Base-by-base conservation (phyloP, 75 land plant species). In the Chamaecyparis obtusa region DNA sequence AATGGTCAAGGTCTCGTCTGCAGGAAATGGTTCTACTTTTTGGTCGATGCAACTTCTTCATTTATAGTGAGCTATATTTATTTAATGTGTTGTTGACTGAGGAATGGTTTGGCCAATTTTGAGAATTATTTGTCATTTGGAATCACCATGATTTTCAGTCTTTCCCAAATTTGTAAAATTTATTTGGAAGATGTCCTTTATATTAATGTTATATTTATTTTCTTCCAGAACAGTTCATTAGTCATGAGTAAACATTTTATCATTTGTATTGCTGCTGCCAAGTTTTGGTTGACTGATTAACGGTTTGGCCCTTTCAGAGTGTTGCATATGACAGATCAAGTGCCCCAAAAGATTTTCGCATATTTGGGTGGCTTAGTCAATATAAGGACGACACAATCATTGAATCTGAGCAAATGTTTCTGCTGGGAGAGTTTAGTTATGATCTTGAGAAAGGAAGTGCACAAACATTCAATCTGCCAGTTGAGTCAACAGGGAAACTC, bases 321-420 rank as follows among this genome's bases (percentile, higher is more conserved):
- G 96, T 93, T 41, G 97, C 97, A 0, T 98, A 90, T 91, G 97
- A 98, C 87, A 86, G 93, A 57, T 89, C 94, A 15, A 96, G 97
- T 87, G 98, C 99, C 41, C 99, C 98, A 17, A 96, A 93, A 83
- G 93, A 93, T 55, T 98, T 97, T 74, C 87, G 90, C 24, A 86
- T 96, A 44, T 93, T 90, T 80, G 98, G 95, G 41, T 97, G 99
- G 98, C 88, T 90, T 36, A 55, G 89, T n/a, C 93, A 89, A 14
- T 32, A 35, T 39, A 87, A 91, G 44, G 87, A 83, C 0, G 88
- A 90, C 36, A 27, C 90, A 48, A 77, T 81, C 6, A 72, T 56
- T 9, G 86, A 90, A 19, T 83, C 92, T 33, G 91, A 86, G 48
- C 91, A 81, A 79, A 93, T 90, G 94, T 87, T 87, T 83, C 85